phyloP scores from a whole-genome alignment of 805 yeast species.

The Pichia heedii region DNA sequence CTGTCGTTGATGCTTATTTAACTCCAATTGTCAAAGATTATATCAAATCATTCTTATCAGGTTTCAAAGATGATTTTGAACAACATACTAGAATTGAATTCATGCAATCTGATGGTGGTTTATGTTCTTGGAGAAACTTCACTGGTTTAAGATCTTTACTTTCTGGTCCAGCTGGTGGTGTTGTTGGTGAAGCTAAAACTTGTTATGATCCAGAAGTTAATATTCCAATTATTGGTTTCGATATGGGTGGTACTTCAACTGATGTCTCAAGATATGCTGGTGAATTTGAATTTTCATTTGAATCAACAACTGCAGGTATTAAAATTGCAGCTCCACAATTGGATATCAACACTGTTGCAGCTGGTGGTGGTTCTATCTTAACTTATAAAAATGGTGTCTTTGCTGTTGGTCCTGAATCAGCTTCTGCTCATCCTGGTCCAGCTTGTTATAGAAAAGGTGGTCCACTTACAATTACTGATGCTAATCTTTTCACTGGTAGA shows the following conservation, averaged over 20 bases:
- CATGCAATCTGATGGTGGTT: slow-evolving; percentile 96
- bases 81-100: slow-evolving; percentile 56
- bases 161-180: slow-evolving; percentile 98
- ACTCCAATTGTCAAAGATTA: slow-evolving; percentile 70
- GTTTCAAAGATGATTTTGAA: slow-evolving; percentile 44
- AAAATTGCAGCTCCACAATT: slow-evolving; percentile 78
- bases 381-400: slow-evolving; percentile 63
- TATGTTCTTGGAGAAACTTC: slow-evolving; percentile 72
- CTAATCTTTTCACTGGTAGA: slow-evolving; percentile 65
- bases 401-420: slow-evolving; percentile 80
- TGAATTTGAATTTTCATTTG: slow-evolving; percentile 66
- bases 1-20: slow-evolving; percentile 76
- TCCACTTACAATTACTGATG: slow-evolving; percentile 79
- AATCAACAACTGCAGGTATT: slow-evolving; percentile 75
- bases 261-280: slow-evolving; percentile 75
- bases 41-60: slow-evolving; percentile 48
- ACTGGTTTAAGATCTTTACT: slow-evolving; percentile 82
- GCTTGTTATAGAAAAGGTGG: slow-evolving; percentile 85
- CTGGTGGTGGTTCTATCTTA: slow-evolving; percentile 72
- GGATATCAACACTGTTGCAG: slow-evolving; percentile 75
- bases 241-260: slow-evolving; percentile 88
- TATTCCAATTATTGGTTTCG: slow-evolving; percentile 68
- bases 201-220: slow-evolving; percentile 49
- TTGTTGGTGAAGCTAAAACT: slow-evolving; percentile 83
- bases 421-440: slow-evolving; percentile 85